Evolutionary conservation across 1,284 basidiomycete genomes (phyloP).

Genomic region (Porogramme epimiltina): DNA sequence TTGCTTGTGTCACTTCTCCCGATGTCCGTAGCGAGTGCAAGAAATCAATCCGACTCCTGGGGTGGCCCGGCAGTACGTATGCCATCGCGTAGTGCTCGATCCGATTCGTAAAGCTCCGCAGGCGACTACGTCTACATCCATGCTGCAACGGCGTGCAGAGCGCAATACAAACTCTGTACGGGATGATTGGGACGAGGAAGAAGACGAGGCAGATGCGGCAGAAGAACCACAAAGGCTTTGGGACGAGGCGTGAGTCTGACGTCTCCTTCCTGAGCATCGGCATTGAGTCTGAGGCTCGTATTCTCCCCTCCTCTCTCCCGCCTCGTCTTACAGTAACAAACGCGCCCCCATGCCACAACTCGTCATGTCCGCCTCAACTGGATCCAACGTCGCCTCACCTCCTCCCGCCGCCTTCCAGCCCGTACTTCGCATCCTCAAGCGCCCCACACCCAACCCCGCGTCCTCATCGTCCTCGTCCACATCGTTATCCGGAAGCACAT

Average conservation of each 20-base stretch:
- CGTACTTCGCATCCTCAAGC: slow-evolving; percentile 40
- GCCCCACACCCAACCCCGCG: slow-evolving; percentile 26
- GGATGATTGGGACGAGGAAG: slow-evolving; percentile 50
- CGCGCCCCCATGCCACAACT: slow-evolving; percentile 49
- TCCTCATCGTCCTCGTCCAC: slow-evolving; percentile 16
- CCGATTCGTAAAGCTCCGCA: not conserved
- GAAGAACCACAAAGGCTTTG: slow-evolving; percentile 41
- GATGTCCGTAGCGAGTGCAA: not conserved
- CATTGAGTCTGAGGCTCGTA: too few species aligned
- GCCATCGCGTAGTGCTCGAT: not conserved
- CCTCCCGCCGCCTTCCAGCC: slow-evolving; percentile 39
- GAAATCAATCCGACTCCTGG: slow-evolving; percentile 13
- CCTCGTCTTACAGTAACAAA: slow-evolving; percentile 37
- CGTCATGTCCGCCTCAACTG: slow-evolving; percentile 33
- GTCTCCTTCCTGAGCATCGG: not conserved
- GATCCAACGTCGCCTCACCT: slow-evolving; percentile 16
- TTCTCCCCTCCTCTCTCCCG: slow-evolving; percentile 1
- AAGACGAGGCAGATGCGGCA: slow-evolving; percentile 34
- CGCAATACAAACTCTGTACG: slow-evolving; percentile 25
- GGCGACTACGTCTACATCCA: not conserved
- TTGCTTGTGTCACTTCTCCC: not conserved
- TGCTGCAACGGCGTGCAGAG: not conserved
- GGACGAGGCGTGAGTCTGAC: slow-evolving; percentile 47
- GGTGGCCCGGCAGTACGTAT: slow-evolving; percentile 17
- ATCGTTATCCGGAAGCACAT: not conserved